Conservation (phyloP, 2,329 filamentous ascomycete species). For the Phaeomoniella chlamydospora region DNA sequence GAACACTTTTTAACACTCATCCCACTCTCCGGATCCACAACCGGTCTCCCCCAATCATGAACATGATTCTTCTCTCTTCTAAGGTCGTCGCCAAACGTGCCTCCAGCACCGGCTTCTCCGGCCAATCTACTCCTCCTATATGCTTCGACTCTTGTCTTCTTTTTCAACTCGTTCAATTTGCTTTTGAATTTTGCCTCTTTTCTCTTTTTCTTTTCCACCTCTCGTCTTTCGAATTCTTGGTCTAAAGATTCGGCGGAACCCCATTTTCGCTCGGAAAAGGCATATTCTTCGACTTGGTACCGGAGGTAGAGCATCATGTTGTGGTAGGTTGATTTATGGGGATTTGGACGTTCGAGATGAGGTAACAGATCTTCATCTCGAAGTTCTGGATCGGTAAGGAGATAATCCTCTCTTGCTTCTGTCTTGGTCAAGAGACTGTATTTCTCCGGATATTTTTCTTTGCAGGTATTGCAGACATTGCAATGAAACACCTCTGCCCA, state of each 20-base stretch:
- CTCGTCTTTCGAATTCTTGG: constrained; percentile 70
- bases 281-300: constrained; percentile 88
- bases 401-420: constrained; percentile 87
- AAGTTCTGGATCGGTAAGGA: constrained; percentile 89
- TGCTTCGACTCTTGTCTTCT: constrained; percentile 80
- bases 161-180: constrained; percentile 81
- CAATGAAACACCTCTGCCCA: constrained; percentile 77
- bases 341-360: constrained; percentile 79
- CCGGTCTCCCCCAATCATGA: constrained; percentile 63
- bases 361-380: constrained; percentile 75
- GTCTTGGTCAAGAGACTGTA: constrained; percentile 95
- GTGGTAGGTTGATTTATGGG: constrained; percentile 91
- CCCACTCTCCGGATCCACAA: constrained; percentile 42
- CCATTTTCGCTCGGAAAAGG: constrained; percentile 73
- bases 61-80: constrained; percentile 58
- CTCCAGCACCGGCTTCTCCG: constrained; percentile 28
- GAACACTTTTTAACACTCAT: constrained; percentile 56
- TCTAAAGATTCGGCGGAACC: constrained; percentile 74
- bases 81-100: constrained; percentile 63
- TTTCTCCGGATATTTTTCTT: constrained; percentile 79
- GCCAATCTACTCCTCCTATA: constrained; percentile 55
- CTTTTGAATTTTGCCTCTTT: constrained; percentile 87
- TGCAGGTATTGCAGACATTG: constrained; percentile 67
- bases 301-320: constrained; percentile 97
- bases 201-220: constrained; percentile 64